phyloP scores from a whole-genome alignment of 768 basidiomycete species.

The Suillus placidus region DNA sequence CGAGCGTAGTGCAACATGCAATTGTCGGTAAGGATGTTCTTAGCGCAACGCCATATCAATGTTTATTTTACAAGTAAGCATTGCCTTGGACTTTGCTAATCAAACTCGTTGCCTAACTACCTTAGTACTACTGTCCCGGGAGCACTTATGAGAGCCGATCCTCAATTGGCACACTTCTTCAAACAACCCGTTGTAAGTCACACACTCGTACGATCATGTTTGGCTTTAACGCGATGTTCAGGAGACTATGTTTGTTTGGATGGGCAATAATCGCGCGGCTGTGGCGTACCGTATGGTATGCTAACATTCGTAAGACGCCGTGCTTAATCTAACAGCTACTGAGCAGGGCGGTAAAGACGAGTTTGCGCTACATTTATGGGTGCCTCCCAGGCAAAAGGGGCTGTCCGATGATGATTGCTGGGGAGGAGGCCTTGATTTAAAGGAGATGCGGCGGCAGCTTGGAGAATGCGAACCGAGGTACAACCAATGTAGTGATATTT shows the following conservation, averaged over 20 bases:
- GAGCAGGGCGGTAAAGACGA: conserved; percentile 43
- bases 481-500: conserved; percentile 6
- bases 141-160: conserved; percentile 42
- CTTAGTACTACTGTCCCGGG: conserved; percentile 45
- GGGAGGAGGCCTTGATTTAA: conserved; percentile 36
- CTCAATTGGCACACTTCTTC: conserved; percentile 39
- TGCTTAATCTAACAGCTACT: conserved; percentile 7
- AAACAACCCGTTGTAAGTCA: conserved; percentile 21
- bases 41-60: conserved; percentile 24
- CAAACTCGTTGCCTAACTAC: conserved; percentile 1
- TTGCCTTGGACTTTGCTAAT: neutral
- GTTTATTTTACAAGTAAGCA: conserved; percentile 49
- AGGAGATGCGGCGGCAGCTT: conserved; percentile 34
- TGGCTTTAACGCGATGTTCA: conserved; percentile 1
- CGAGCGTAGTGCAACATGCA: conserved; percentile 42
- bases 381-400: conserved; percentile 32
- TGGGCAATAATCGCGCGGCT: conserved; percentile 26
- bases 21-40: conserved; percentile 37
- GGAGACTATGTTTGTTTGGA: conserved; percentile 20
- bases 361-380: conserved; percentile 32
- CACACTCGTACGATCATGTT: no score
- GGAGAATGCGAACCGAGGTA: conserved; percentile 43
- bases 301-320: neutral
- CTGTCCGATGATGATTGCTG: conserved; percentile 35
- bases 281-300: conserved; percentile 28